phyloP scores from a whole-genome alignment of 179 eudicot species.

The Actinidia chinensis region DNA sequence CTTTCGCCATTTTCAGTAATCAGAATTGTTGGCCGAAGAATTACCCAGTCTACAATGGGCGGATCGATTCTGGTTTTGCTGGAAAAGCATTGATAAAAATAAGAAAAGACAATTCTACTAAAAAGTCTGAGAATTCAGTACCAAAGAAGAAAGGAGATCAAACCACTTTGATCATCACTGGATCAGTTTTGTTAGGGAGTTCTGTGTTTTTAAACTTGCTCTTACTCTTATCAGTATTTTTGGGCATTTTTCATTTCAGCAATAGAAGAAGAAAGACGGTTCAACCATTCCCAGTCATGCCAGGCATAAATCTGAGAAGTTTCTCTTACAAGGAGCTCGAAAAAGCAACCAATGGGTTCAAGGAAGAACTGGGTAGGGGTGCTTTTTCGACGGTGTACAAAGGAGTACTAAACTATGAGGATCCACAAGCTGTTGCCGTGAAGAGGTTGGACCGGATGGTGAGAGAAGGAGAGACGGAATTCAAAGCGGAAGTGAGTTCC shows the following conservation, averaged over 20 bases:
- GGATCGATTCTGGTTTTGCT: background rate
- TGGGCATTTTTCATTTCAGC: background rate
- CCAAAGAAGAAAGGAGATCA: background rate
- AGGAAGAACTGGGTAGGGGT: conserved; percentile 22
- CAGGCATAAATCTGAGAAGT: background rate
- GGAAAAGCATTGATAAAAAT: conserved; percentile 4
- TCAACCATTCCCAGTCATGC: background rate
- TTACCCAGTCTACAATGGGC: conserved; percentile 7
- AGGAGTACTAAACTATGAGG: background rate
- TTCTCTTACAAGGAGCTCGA: conserved; percentile 22
- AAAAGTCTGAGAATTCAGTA: background rate
- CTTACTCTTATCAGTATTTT: background rate
- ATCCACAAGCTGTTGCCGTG: background rate
- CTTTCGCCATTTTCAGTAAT: background rate
- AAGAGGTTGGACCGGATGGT: conserved; percentile 18
- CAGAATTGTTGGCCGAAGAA: conserved; percentile 7
- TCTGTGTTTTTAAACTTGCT: background rate
- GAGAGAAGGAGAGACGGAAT: conserved; percentile 10
- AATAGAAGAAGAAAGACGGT: background rate
- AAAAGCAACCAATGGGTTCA: conserved; percentile 15
- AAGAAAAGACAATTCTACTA: background rate
- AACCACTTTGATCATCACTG: background rate
- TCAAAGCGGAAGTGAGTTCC: conserved; percentile 8
- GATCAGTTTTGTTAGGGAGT: background rate
- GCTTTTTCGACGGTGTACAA: conserved; percentile 15